Evolutionary conservation across 257 asterid genomes (phyloP), one percentile per base, ranked within the genome.

Genomic region (Linderniella brevidens): DNA sequence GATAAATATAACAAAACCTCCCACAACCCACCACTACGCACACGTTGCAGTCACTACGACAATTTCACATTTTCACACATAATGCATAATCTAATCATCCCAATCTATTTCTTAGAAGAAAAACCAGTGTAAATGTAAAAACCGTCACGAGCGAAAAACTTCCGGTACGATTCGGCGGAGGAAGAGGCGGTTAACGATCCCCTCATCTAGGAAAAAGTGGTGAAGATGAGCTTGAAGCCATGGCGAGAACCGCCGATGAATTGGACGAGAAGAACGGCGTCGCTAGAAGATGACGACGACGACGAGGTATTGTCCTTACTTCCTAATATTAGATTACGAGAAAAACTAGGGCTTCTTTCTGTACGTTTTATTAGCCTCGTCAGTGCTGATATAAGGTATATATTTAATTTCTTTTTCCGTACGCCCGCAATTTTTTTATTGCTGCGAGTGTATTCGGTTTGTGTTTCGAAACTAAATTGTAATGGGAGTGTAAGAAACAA

Each of bases 151-250:
- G 66, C 53, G 1, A 53, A 51, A 56, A 52, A 70, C 17, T 67
- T 6, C 4, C 32, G 55, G 61, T 68, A 72, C 36, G 63, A 67
- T 54, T 78, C 81, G 19, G 63, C 70, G 14, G 79, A 61, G 37
- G 84, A 73, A 46, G 78, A 76, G 58, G 55, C 44, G 56, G 77
- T 54, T 54, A 56, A 64, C 60, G 72, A 68, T 69, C 76, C 61
- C 49, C 55, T 48, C 42, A 65, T 54, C 54, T 78, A 71, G 7
- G 88, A 77, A 48, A 93, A 64, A 6, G 32, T 25, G 25, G 95
- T 46, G 92, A 80, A 55, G 92, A 77, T 64, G 96, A 81, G 59
- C 74, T 78, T n/a, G 83, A 78, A 53, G 84, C 82, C 46, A 87
- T 74, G 13, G 88, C 77, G 13, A 61, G 76, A 40, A 35, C 69